Conservation (phyloP, 2,329 filamentous ascomycete genomes). For the Pseudogymnoascus sp. region DNA sequence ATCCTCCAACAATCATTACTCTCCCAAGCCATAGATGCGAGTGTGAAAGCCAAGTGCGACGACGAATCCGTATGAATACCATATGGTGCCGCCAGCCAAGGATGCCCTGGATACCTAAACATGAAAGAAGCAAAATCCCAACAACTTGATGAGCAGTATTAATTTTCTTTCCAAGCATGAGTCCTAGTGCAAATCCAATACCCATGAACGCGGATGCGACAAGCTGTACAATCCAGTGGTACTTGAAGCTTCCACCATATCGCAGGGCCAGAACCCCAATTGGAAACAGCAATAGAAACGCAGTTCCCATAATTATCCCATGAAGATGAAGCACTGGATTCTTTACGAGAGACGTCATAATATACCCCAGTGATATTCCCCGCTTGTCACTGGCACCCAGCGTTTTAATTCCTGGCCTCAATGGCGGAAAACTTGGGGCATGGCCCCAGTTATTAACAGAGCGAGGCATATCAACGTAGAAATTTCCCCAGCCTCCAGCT, state of each 20-base stretch:
- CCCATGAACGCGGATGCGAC: neutral
- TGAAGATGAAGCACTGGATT: neutral
- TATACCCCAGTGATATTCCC: neutral
- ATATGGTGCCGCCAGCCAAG: neutral
- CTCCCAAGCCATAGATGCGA: neutral
- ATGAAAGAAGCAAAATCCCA: neutral
- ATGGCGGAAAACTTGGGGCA: neutral
- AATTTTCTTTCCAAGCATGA: neutral
- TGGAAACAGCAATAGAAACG: neutral
- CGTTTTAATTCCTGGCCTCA: neutral
- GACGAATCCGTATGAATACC: neutral
- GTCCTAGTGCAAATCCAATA: neutral
- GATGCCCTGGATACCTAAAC: neutral
- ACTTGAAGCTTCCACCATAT: neutral
- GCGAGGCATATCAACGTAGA: neutral
- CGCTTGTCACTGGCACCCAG: neutral
- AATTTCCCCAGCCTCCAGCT: neutral
- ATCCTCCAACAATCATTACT: neutral
- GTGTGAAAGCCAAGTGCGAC: neutral
- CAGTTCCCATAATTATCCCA: neutral
- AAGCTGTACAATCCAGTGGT: neutral
- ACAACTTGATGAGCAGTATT: neutral
- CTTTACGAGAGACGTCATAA: neutral
- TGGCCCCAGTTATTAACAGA: neutral
- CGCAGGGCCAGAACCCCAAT: neutral